Percentiles rank a stretch among this genome's conserved stretches.
phyloP scores from a whole-genome alignment of 257 asterid genomes.

The Anisodus acutangulus region DNA sequence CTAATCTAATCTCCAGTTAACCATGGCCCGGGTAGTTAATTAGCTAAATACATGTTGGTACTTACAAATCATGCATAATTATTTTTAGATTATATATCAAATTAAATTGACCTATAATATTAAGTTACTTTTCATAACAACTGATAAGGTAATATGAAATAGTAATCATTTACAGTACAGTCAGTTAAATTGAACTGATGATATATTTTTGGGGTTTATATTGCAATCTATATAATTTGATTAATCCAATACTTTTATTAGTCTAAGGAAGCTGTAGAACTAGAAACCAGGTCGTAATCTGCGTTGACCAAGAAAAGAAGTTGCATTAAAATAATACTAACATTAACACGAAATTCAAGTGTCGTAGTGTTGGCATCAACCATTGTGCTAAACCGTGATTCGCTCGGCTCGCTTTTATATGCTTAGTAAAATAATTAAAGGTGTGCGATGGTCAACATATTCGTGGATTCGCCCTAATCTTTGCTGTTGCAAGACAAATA shows the following conservation, averaged over 20 bases:
- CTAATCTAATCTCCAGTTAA: background rate
- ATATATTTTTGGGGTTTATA: too few relatives aligned
- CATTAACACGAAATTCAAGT: background rate
- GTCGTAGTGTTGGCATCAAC: background rate
- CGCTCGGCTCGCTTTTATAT: conserved; percentile 6
- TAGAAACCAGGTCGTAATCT: too few relatives aligned
- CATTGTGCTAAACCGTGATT: background rate
- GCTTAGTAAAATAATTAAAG: background rate
- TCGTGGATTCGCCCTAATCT: background rate
- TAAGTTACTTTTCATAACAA: too few relatives aligned
- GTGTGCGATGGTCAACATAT: background rate
- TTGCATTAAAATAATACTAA: background rate
- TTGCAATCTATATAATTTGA: too few relatives aligned
- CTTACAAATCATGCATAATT: too few relatives aligned
- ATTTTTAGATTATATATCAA: too few relatives aligned
- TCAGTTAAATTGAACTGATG: too few relatives aligned
- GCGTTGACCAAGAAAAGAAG: background rate
- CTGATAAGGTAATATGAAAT: too few relatives aligned
- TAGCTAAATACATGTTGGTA: background rate
- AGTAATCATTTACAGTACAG: too few relatives aligned
- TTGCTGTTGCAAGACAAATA: background rate
- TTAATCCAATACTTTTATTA: too few relatives aligned
- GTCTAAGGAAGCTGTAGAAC: too few relatives aligned
- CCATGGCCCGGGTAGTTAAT: background rate
- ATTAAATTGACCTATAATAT: too few relatives aligned